phyloP scores from a whole-genome alignment of 768 basidiomycete genomes.

The Xerocomellus amylosporus region DNA sequence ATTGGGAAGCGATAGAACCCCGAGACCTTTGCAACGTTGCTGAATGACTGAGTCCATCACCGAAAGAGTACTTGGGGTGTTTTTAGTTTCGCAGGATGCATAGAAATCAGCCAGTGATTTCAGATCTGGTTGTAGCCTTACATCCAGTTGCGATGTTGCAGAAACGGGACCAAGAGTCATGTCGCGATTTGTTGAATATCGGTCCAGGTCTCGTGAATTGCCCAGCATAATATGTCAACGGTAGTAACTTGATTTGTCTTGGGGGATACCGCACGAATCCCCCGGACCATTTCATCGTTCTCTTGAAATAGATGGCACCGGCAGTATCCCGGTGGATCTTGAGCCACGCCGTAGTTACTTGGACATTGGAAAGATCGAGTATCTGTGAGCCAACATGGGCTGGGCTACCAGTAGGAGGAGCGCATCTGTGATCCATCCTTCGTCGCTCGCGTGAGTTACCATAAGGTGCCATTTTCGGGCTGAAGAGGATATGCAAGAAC shows the following conservation, averaged over 20 bases:
- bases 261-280: conserved; percentile 29
- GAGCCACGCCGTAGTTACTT: conserved; percentile 44
- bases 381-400: conserved; percentile 54
- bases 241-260: conserved; percentile 8
- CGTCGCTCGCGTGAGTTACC: not conserved
- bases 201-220: conserved; percentile 41
- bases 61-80: not conserved
- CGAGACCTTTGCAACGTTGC: conserved; percentile 7
- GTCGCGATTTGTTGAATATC: not conserved
- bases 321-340: not conserved
- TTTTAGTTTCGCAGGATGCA: not conserved
- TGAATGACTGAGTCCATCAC: not conserved
- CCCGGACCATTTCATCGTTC: conserved; percentile 27
- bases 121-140: conserved; percentile 37
- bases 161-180: conserved; percentile 14
- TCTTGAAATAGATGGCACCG: conserved; percentile 30
- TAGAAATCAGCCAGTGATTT: conserved; percentile 37
- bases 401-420: conserved; percentile 29
- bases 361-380: conserved; percentile 43
- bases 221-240: conserved; percentile 41
- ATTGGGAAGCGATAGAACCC: conserved; percentile 5
- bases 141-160: no score
- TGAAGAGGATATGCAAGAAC: conserved; percentile 28
- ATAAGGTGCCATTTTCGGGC: conserved; percentile 14
- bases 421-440: not conserved